A percentile compares a stretch with the other conserved stretches of the same genome.
Evolutionary conservation across 2,329 filamentous ascomycete species (phyloP).

Genomic region (Botrytis deweyae): DNA sequence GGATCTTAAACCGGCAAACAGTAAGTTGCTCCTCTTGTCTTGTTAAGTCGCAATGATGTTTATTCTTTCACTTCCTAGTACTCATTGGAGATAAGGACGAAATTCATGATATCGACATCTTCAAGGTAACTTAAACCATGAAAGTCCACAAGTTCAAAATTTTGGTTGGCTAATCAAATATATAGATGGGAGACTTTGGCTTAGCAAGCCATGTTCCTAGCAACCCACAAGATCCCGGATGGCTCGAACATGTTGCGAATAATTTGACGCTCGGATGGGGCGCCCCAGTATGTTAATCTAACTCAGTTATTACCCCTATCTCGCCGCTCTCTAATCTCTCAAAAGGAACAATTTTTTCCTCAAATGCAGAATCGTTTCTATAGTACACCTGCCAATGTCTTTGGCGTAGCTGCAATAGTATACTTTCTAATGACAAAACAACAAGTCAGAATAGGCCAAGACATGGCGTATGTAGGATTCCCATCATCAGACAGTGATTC

Average conservation of each 20-base stretch:
- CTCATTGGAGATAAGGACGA: background rate
- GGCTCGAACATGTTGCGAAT: background rate
- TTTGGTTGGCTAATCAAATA: background rate
- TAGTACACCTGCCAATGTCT: conserved; percentile 5
- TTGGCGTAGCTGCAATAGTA: conserved; percentile 3
- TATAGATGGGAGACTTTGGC: background rate
- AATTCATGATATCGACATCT: background rate
- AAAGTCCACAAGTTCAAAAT: background rate
- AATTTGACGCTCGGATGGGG: background rate
- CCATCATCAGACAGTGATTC: background rate
- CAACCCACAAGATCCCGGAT: background rate
- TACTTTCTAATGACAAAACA: conserved; percentile 4
- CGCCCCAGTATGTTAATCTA: background rate
- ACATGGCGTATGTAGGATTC: background rate
- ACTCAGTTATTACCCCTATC: background rate
- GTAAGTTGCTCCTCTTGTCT: background rate
- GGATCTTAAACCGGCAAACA: conserved; percentile 7
- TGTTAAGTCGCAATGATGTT: background rate
- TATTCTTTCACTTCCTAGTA: background rate
- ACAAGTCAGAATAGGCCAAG: background rate
- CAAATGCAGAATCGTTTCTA: conserved; percentile 7
- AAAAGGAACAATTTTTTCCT: conserved; percentile 3
- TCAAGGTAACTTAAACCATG: background rate
- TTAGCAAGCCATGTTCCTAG: background rate
- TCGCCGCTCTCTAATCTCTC: background rate